These are phyloP conservation scores for Fusarium nanum DNA, from an alignment of 2,329 filamentous ascomycete species.

Conservation along the genomic window DNA sequence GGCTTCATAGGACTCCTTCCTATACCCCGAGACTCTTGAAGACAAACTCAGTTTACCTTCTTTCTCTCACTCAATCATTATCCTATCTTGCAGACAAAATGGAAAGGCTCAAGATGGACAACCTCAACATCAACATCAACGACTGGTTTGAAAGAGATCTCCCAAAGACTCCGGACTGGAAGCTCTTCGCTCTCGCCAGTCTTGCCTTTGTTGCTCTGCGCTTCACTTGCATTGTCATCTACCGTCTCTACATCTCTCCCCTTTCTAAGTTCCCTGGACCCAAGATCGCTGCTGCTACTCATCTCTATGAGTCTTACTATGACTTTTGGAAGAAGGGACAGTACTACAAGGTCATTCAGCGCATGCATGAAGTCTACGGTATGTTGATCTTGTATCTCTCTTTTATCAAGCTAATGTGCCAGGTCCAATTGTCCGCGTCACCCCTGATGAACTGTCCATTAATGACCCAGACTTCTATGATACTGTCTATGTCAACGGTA, in stretches of 20 bases:
- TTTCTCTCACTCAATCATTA: background rate
- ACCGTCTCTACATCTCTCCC: background rate
- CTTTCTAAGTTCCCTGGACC: background rate
- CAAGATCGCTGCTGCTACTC: background rate
- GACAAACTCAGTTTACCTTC: too few species aligned
- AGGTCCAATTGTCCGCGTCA: background rate
- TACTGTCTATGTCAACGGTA: background rate
- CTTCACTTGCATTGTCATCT: background rate
- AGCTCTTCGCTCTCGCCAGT: background rate
- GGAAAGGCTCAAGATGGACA: background rate
- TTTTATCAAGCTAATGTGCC: fast-evolving
- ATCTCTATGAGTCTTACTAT: background rate
- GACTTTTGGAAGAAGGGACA: background rate
- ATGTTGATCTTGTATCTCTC: fast-evolving
- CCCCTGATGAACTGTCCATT: background rate
- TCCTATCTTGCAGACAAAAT: background rate
- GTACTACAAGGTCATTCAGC: background rate
- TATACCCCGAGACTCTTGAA: too few species aligned
- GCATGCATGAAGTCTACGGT: background rate
- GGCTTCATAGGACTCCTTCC: background rate
- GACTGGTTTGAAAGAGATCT: background rate
- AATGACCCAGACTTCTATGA: background rate
- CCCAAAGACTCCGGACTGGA: background rate
- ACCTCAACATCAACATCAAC: background rate
- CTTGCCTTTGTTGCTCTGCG: background rate